Evolutionary conservation across 1,139 yeast species (phyloP), one percentile per base, ranked within the genome.

Genomic region (Yamadazyma pseudoaaseri): DNA sequence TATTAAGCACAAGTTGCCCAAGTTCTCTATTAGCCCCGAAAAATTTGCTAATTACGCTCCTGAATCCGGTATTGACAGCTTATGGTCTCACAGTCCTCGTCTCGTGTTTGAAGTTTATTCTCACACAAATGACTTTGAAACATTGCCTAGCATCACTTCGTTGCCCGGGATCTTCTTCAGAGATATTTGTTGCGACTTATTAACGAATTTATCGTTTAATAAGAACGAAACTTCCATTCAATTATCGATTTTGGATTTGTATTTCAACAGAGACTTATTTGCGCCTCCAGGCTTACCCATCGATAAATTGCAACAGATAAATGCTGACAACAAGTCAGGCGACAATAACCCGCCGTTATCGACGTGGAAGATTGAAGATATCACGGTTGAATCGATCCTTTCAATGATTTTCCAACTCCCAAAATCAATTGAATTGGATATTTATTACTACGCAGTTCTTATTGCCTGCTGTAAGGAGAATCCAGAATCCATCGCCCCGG

Each of bases 401-500:
- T 78, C 87, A 16, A 74, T 86, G 65, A 76, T 90, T 49, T 84
- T 86, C 64, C 78, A 78, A 40, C 66, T 89, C 35, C 96, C 97
- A 6, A 53, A 62, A 2, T 69, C 86, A 1, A 69, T 79, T 21
- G 82, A 84, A 43, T 79, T 81, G 26, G 76, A 67, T 40, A 84
- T 89, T 27, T 92, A 89, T 57, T 92, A 84, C 59, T 87, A 87
- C 56, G 74, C 95, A 2, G 79, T 90, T n/a, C 67, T 94, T 39
- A 87, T 89, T 29, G 89, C 92, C 45, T 86, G 95, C 35, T 92
- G 98, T 61, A 79, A 83, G 46, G 78, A 73, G 60, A 86, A 92
- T 18, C 94, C 96, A 3, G 86, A 81, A 44, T 89, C 95, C 1
- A 82, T 90, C 54, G 97, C 97, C 1, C 97, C 97, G 3, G 95